phyloP scores from a whole-genome alignment of 306 rosid genomes.

The Casuarina glauca region DNA sequence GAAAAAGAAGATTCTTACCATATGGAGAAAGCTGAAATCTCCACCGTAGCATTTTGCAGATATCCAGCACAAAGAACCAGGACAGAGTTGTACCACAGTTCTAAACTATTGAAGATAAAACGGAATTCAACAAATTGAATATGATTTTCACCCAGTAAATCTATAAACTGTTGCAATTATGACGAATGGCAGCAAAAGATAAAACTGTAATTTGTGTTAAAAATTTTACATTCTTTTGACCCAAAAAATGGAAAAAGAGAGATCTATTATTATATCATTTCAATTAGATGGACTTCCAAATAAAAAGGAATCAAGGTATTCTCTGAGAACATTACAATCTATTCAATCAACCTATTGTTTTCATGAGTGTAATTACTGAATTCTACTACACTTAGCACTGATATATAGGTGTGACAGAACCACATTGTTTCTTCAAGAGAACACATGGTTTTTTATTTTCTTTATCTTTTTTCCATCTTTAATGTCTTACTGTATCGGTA shows the following conservation, averaged over 20 bases:
- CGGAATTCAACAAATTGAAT: not conserved
- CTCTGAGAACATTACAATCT: no score
- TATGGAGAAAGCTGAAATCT: conserved; percentile 56
- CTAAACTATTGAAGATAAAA: conserved; percentile 36
- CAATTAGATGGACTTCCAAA: not conserved
- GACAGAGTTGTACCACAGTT: conserved; percentile 56
- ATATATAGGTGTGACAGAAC: no score
- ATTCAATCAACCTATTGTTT: no score
- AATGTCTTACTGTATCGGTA: not conserved
- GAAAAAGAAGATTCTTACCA: conserved; percentile 30
- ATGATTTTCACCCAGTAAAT: not conserved
- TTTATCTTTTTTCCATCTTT: no score
- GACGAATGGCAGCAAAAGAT: not conserved
- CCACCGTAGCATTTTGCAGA: conserved; percentile 49
- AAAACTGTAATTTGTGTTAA: not conserved
- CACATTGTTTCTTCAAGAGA: no score
- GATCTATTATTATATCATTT: not conserved
- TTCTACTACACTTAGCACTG: no score
- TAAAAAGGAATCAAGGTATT: no score
- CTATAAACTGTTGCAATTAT: not conserved
- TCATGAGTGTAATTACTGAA: no score
- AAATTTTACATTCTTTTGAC: not conserved
- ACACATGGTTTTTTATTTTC: no score
- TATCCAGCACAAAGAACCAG: conserved; percentile 50
- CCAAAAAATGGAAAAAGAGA: not conserved